These are phyloP conservation scores for Pyrus communis DNA, from an alignment of 306 rosid species.

Conservation along the genomic window DNA sequence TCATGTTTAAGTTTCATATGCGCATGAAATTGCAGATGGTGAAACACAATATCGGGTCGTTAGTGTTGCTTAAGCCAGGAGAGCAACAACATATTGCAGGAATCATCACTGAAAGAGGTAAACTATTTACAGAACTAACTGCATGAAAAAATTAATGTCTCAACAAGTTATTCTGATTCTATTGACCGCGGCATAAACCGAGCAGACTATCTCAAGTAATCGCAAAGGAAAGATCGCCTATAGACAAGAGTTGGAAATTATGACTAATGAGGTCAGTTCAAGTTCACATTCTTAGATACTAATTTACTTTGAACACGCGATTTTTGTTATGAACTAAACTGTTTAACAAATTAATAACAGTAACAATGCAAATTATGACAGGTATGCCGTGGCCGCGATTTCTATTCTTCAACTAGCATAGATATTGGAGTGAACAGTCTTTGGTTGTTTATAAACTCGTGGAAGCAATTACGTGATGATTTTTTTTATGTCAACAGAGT, in stretches of 20 bases:
- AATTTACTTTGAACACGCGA: neutral
- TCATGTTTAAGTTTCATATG: neutral
- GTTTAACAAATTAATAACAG: conserved; percentile 37
- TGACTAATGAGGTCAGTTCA: conserved; percentile 70
- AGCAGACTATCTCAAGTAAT: conserved; percentile 63
- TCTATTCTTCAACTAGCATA: neutral
- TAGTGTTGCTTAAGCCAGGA: conserved; percentile 74
- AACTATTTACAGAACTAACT: neutral
- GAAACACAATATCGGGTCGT: conserved; percentile 57
- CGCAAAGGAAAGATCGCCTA: conserved; percentile 76
- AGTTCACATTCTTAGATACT: neutral
- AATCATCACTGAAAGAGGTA: conserved; percentile 92
- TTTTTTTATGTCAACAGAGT: conserved; percentile 34
- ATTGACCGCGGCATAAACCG: conserved; percentile 7
- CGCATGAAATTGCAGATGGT: conserved; percentile 59
- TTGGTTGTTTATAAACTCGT: neutral
- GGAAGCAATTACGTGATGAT: neutral
- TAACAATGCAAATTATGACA: conserved; percentile 87
- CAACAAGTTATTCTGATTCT: neutral
- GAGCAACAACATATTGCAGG: conserved; percentile 53
- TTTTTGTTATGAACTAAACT: neutral
- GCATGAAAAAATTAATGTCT: too few relatives aligned
- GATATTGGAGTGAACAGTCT: neutral
- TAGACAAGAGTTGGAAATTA: conserved; percentile 58
- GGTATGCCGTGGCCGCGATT: conserved; percentile 28